phyloP scores from a whole-genome alignment of 306 rosid genomes.

The Cucurbita pepo region DNA sequence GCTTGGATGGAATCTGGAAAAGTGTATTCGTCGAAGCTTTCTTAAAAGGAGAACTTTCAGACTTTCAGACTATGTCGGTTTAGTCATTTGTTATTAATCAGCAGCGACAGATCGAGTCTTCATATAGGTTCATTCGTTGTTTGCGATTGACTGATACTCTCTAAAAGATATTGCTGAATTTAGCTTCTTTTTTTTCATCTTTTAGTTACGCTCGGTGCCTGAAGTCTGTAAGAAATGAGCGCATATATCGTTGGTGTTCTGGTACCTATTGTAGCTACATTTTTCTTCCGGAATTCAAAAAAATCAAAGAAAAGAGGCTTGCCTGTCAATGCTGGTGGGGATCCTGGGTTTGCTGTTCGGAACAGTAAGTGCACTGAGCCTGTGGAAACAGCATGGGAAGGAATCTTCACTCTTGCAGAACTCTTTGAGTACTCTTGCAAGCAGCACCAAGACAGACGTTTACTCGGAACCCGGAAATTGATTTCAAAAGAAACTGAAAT shows the following conservation, averaged over 20 bases:
- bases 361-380: conserved; percentile 33
- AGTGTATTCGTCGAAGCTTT: background rate
- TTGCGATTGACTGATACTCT: background rate
- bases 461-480: conserved; percentile 73
- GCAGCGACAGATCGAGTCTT: background rate
- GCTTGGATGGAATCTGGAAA: background rate
- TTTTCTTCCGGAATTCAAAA: conserved; percentile 35
- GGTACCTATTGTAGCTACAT: conserved; percentile 47
- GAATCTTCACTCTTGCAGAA: conserved; percentile 62
- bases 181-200: background rate
- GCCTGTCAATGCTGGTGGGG: conserved; percentile 50
- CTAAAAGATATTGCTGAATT: background rate
- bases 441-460: conserved; percentile 21
- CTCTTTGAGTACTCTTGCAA: conserved; percentile 62
- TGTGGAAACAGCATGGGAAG: conserved; percentile 54
- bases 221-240: conserved; percentile 28
- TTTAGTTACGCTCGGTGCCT: background rate
- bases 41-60: background rate
- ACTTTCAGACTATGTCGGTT: background rate
- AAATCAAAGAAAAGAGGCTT: conserved; percentile 45
- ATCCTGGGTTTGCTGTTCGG: conserved; percentile 44
- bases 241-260: conserved; percentile 42
- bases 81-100: background rate
- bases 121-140: background rate
- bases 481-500: conserved; percentile 44